These are phyloP conservation scores for Apocynum venetum DNA, from an alignment of 257 asterid species.

Conservation along the genomic window DNA sequence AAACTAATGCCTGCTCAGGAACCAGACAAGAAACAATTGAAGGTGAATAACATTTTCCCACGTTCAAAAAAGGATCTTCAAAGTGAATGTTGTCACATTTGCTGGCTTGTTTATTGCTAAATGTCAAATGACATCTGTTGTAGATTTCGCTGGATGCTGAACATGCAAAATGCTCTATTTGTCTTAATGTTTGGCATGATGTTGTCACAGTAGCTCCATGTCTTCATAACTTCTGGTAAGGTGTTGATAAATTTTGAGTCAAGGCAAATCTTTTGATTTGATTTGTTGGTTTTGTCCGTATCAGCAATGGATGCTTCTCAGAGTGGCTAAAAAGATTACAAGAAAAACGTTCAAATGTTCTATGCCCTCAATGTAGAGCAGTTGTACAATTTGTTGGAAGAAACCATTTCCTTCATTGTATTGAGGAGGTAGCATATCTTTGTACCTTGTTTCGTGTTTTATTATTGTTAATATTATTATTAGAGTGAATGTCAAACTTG, in stretches of 20 bases:
- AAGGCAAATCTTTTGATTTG: conserved; percentile 5
- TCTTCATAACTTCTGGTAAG: conserved; percentile 94
- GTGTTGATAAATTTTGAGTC: conserved; percentile 16
- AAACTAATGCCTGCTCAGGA: conserved; percentile 66
- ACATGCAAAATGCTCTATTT: conserved; percentile 85
- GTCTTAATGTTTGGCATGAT: conserved; percentile 91
- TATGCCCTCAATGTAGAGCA: conserved; percentile 95
- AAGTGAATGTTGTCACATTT: background rate
- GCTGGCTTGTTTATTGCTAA: conserved; percentile 9
- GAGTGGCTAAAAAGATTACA: conserved; percentile 96
- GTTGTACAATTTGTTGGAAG: conserved; percentile 89
- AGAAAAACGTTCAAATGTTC: conserved; percentile 53
- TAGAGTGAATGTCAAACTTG: too few species aligned
- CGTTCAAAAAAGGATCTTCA: conserved; percentile 7
- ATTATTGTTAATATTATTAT: background rate
- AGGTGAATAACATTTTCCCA: conserved; percentile 41
- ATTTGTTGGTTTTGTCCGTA: conserved; percentile 22
- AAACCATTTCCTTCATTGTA: conserved; percentile 82
- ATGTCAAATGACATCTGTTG: conserved; percentile 15
- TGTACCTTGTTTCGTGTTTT: background rate
- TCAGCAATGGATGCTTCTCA: conserved; percentile 97
- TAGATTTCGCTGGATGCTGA: conserved; percentile 76
- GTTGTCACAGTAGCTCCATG: conserved; percentile 97
- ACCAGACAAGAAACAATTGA: conserved; percentile 45
- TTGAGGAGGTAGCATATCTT: conserved; percentile 65